Conservation (phyloP, 148 eudicot species). For the Cornus kousa region DNA sequence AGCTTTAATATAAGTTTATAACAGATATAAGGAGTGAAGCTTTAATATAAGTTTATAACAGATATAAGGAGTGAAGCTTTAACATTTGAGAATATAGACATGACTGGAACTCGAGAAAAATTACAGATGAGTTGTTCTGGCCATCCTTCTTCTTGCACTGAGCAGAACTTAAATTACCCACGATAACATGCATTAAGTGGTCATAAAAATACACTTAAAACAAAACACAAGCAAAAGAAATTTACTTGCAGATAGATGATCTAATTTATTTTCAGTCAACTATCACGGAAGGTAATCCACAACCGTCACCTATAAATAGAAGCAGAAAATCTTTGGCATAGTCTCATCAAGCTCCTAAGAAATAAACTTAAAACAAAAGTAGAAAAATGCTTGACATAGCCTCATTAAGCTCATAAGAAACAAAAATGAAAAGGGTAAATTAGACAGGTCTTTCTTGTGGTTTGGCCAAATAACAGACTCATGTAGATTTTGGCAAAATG, state of each 20-base stretch:
- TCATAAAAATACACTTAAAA: not conserved
- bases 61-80: not conserved
- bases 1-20: too few species aligned
- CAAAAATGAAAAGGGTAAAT: too few species aligned
- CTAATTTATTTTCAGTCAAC: not conserved
- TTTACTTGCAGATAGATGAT: not conserved
- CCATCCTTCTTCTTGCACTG: not conserved
- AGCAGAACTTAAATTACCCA: not conserved
- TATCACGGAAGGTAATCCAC: not conserved
- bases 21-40: not conserved
- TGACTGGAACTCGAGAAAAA: not conserved
- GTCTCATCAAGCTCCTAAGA: not conserved
- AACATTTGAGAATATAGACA: not conserved
- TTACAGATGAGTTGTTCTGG: slow-evolving; percentile 12
- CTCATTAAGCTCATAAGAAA: not conserved
- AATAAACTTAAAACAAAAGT: not conserved
- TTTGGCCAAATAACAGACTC: too few species aligned
- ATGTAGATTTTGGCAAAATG: too few species aligned
- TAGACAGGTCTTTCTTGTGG: too few species aligned
- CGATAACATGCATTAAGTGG: not conserved
- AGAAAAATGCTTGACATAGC: not conserved
- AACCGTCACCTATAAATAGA: not conserved
- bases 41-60: not conserved
- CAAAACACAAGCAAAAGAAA: not conserved
- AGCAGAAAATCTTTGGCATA: not conserved